Evolutionary conservation across 2,329 filamentous ascomycete genomes (phyloP), one percentile per base, ranked within the genome.

Genomic region (Aspergillus udagawae): DNA sequence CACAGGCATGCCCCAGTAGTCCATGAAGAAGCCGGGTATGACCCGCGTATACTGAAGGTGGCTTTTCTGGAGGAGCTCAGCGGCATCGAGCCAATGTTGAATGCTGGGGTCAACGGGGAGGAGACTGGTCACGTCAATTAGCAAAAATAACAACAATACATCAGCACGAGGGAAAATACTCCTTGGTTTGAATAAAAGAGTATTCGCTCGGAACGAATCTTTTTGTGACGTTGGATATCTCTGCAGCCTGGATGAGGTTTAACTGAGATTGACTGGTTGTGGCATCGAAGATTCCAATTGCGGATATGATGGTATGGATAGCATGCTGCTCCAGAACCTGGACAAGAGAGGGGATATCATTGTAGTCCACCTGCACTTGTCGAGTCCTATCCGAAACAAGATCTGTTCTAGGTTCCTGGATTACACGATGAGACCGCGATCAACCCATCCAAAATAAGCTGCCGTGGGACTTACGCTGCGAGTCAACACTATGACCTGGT

Each of bases 221-320:
- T 53, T 70, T 70, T 0, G 78, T 79, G 0, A 60, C 54, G 3
- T 49, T 58, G 0, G 78, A 76, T 20, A 62, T 60, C 23, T 75
- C 76, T 1, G 79, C 76, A 0, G 79, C 80, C 7, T 69, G 63
- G 47, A 82, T 77, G 10, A 82, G 69, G 35, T 76, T 75, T n/a
- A 77, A 27, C 59, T 82, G 74, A 1, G 69, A 67, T 14, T 67
- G 66, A 52, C 65, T 63, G 20, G 64, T 65, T 32, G 60, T 64
- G 2, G 72, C 60, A 10, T 66, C 62, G 51, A 67, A 58, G 54
- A 77, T 67, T 5, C 63, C 63, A 25, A 81, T 67, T 3, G 74
- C 66, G 0, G 78, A 82, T 27, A 82, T 74, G 45, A 81, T 65
- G 0, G 76, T 80, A 50, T 80, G 67, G 21, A 81, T 62, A 0